phyloP scores from a whole-genome alignment of 2,329 filamentous ascomycete species.

The Colletotrichum sublineola region DNA sequence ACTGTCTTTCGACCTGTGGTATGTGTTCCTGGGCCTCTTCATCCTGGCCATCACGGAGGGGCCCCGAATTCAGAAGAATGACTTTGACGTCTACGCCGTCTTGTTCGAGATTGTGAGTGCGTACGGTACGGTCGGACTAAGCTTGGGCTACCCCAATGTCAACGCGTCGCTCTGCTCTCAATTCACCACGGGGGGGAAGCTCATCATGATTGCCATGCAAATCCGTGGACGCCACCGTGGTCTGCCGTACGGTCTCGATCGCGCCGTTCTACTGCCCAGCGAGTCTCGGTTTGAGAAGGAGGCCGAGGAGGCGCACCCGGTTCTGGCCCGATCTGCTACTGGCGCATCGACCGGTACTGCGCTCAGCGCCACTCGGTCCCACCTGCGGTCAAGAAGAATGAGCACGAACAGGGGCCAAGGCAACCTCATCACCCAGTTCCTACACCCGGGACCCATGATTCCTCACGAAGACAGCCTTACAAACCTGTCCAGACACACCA shows the following conservation, averaged over 20 bases:
- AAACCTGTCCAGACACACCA: slow-evolving; percentile 22
- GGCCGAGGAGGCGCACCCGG: slow-evolving; percentile 60
- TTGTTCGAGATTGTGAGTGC: slow-evolving; percentile 91
- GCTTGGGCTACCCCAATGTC: slow-evolving; percentile 81
- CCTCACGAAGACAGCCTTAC: slow-evolving; percentile 46
- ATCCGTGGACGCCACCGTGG: slow-evolving; percentile 78
- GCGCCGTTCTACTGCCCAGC: slow-evolving; percentile 71
- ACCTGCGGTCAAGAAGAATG: slow-evolving; percentile 46
- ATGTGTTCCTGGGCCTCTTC: slow-evolving; percentile 93
- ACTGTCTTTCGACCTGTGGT: slow-evolving; percentile 98
- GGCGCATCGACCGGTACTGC: slow-evolving; percentile 50
- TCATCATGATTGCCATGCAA: slow-evolving; percentile 78
- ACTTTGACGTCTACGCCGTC: slow-evolving; percentile 77
- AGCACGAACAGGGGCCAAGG: slow-evolving; percentile 49
- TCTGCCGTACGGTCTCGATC: slow-evolving; percentile 74
- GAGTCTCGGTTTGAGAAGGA: slow-evolving; percentile 68
- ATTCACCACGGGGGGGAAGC: slow-evolving; percentile 80
- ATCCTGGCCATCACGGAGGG: slow-evolving; percentile 93
- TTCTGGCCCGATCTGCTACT: slow-evolving; percentile 54
- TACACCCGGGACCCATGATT: slow-evolving; percentile 63
- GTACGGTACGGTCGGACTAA: slow-evolving; percentile 94
- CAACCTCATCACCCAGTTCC: slow-evolving; percentile 60
- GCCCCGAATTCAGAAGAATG: slow-evolving; percentile 69
- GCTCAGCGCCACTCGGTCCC: slow-evolving; percentile 45
- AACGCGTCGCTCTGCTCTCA: slow-evolving; percentile 87